Evolutionary conservation across 2,329 filamentous ascomycete genomes (phyloP).

Genomic region (Fusarium sp.): DNA sequence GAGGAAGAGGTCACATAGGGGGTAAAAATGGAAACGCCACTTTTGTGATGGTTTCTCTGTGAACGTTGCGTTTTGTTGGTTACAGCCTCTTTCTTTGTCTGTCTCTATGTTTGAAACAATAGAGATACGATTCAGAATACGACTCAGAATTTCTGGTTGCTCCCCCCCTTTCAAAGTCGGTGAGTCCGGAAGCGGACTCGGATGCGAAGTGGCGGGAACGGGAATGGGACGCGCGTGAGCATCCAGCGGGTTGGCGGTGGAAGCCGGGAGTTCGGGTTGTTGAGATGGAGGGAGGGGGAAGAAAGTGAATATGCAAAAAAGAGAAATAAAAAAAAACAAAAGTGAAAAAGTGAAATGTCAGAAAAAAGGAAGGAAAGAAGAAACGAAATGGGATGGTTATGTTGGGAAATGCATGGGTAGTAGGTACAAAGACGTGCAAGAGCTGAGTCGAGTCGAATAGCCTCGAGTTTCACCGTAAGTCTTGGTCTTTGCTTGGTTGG

Average conservation of each 20-base stretch:
- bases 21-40: not conserved
- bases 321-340: not conserved
- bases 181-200: constrained; percentile 25
- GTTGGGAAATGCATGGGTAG: constrained; percentile 24
- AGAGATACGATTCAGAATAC: not conserved
- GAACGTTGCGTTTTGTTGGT: not conserved
- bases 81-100: not conserved
- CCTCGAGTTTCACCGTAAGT: constrained; percentile 33
- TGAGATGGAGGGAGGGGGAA: constrained; percentile 21
- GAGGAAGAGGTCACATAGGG: constrained; percentile 27
- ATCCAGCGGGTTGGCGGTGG: constrained; percentile 19
- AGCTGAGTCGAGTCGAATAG: constrained; percentile 6
- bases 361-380: not conserved
- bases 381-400: constrained; percentile 10
- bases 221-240: constrained; percentile 30
- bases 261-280: constrained; percentile 6
- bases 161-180: constrained; percentile 23
- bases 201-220: constrained; percentile 32
- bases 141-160: not conserved
- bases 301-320: not conserved
- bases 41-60: not conserved
- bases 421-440: not conserved
- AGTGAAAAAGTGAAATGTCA: not conserved
- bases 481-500: not conserved
- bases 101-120: not conserved